These are phyloP conservation scores for Dissoconium aciculare DNA, from an alignment of 2,329 filamentous ascomycete genomes.

Conservation along the genomic window DNA sequence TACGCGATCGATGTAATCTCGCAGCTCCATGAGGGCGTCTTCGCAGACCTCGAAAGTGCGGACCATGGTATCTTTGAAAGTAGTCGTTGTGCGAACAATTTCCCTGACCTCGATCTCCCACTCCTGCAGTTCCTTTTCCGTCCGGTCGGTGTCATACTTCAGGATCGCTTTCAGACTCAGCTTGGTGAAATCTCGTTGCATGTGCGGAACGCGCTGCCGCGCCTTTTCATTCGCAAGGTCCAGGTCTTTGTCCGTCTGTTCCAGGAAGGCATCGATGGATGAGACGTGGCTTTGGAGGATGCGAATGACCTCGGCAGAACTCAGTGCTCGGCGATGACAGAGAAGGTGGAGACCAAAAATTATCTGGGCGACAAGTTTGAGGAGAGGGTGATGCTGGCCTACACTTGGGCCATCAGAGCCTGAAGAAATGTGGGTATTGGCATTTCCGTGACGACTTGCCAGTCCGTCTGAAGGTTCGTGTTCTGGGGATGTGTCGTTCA, in stretches of 20 bases:
- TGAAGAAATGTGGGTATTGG: conserved; percentile 53
- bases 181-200: too few relatives aligned
- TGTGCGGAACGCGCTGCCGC: too few relatives aligned
- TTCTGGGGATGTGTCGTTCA: too few relatives aligned
- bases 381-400: conserved; percentile 74
- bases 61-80: conserved; percentile 59
- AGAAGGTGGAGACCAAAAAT: conserved; percentile 85
- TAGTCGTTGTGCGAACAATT: conserved; percentile 65
- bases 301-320: conserved; percentile 69
- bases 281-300: conserved; percentile 88
- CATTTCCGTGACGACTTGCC: conserved; percentile 39
- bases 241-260: conserved; percentile 73
- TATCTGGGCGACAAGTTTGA: conserved; percentile 83
- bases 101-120: conserved; percentile 87
- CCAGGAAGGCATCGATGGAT: conserved; percentile 82
- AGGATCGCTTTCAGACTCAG: too few relatives aligned
- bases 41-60: conserved; percentile 68
- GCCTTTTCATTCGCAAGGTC: conserved; percentile 55
- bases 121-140: conserved; percentile 63
- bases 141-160: too few relatives aligned
- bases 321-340: conserved; percentile 73
- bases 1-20: conserved; percentile 58
- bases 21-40: conserved; percentile 60
- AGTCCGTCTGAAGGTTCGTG: too few relatives aligned
- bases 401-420: too few relatives aligned